Conservation (phyloP, 139 green algal genomes). For the Chlamydomonas urium region DNA sequence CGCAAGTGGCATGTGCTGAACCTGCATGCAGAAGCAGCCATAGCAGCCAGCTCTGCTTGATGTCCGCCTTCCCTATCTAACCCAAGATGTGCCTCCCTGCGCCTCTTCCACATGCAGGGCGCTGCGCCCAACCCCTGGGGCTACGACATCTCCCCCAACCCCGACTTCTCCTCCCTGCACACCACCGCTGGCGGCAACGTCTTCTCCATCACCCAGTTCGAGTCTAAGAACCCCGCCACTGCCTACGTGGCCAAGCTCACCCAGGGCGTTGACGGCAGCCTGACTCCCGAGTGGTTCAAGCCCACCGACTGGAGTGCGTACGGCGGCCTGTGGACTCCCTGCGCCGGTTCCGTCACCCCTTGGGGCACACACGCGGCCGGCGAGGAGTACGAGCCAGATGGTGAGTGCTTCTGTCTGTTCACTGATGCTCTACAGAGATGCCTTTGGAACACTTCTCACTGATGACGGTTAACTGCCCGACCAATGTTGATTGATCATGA, state of each 20-base stretch:
- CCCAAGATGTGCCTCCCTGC: no score
- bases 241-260: neutral
- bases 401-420: neutral
- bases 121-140: neutral
- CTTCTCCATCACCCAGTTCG: constrained; percentile 8
- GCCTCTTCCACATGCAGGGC: no score
- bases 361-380: constrained; percentile 28
- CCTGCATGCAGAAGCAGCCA: no score
- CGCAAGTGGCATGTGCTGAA: no score
- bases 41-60: no score
- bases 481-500: no score
- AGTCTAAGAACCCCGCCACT: constrained; percentile 1
- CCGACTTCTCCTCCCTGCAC: constrained; percentile 16
- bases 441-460: neutral
- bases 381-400: constrained; percentile 43
- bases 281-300: neutral
- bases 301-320: constrained; percentile 14
- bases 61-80: no score
- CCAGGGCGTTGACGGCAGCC: neutral
- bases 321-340: constrained; percentile 24
- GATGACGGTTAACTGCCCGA: no score
- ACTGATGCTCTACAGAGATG: neutral
- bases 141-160: constrained; percentile 5
- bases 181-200: neutral
- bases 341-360: constrained; percentile 33